These are phyloP conservation scores for Pseudoscleropodium purum DNA, from an alignment of 225 moss, liverwort and hornwort species.

Conservation along the genomic window DNA sequence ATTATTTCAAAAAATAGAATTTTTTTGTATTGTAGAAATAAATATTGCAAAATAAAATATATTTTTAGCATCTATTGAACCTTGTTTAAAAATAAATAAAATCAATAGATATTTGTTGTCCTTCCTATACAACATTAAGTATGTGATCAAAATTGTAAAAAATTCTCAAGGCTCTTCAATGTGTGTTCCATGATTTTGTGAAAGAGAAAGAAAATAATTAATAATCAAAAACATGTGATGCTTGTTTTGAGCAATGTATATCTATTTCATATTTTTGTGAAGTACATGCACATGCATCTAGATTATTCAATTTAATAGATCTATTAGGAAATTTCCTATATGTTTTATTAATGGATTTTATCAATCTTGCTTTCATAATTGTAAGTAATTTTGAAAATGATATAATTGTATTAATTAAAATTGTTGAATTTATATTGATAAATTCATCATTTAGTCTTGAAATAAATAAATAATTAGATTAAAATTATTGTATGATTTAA, in stretches of 20 bases:
- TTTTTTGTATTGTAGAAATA: background rate
- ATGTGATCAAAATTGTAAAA: too few relatives aligned
- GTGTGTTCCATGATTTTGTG: background rate
- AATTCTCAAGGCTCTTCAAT: background rate
- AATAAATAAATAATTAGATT: background rate
- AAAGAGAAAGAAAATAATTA: background rate
- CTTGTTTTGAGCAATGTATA: fast-evolving
- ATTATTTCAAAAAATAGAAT: too few relatives aligned
- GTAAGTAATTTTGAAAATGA: background rate
- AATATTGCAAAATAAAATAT: background rate
- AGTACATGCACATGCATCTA: too few relatives aligned
- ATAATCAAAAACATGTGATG: background rate
- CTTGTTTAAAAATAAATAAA: too few relatives aligned
- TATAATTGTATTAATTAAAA: too few relatives aligned
- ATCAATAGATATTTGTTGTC: too few relatives aligned
- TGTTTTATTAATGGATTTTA: background rate
- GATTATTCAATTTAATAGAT: background rate
- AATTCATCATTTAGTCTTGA: background rate
- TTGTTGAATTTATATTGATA: background rate
- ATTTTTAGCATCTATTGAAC: background rate
- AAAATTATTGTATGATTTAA: too few relatives aligned
- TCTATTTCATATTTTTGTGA: too few relatives aligned
- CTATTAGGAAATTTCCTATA: too few relatives aligned
- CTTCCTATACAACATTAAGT: fast-evolving
- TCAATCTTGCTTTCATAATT: background rate